These are phyloP conservation scores for Corchorus olitorius DNA, from an alignment of 345 rosid species.

Conservation along the genomic window DNA sequence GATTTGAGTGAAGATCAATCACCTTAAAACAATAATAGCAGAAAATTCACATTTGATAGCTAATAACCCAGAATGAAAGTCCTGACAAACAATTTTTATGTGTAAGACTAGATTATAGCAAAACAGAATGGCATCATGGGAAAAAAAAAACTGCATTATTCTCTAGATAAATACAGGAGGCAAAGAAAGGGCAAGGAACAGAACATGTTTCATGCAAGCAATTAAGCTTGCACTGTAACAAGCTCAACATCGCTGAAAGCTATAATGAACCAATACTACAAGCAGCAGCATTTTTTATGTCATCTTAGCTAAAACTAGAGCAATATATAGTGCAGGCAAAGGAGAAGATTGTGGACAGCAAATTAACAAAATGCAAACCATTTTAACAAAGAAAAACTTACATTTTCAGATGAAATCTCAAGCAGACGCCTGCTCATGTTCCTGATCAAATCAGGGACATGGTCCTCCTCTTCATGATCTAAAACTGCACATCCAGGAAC, in stretches of 20 bases:
- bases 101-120: neutral
- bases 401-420: constrained; percentile 40
- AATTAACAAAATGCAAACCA: neutral
- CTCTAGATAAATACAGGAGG: neutral
- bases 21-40: neutral
- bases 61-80: neutral
- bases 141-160: neutral
- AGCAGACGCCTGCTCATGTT: constrained; percentile 28
- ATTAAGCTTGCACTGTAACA: neutral
- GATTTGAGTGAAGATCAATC: neutral
- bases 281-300: neutral
- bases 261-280: neutral
- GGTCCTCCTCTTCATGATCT: constrained; percentile 39
- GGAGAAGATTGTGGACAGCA: neutral
- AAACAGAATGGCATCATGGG: neutral
- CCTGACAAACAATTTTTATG: neutral
- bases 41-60: neutral
- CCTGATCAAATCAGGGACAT: constrained; percentile 36
- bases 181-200: neutral
- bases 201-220: neutral
- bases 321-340: neutral
- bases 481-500: constrained; percentile 43
- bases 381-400: constrained; percentile 32
- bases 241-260: neutral
- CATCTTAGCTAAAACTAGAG: neutral